phyloP scores from a whole-genome alignment of 768 basidiomycete genomes.

The Dioszegia aurantiaca region DNA sequence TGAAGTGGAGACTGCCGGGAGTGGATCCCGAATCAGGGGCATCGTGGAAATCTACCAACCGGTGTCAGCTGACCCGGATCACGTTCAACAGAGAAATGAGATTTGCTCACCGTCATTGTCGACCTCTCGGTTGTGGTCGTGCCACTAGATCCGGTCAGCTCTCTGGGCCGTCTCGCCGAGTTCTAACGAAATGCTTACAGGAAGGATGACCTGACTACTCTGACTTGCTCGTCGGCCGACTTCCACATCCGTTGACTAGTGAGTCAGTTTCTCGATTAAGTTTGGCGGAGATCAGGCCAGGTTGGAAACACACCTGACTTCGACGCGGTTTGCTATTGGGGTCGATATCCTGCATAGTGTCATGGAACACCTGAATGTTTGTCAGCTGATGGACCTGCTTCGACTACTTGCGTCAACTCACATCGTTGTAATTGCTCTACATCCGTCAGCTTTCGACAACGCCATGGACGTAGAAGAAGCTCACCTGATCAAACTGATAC shows the following conservation, averaged over 20 bases:
- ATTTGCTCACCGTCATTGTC: conserved; percentile 10
- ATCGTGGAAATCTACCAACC: conserved; percentile 14
- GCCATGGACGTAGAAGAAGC: neutral
- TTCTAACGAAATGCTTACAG: conserved; percentile 13
- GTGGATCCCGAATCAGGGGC: conserved; percentile 26
- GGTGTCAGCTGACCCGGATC: neutral
- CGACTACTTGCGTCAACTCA: neutral
- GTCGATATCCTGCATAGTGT: conserved; percentile 8
- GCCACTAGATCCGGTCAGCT: conserved; percentile 24
- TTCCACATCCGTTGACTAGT: conserved; percentile 24
- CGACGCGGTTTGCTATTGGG: conserved; percentile 7
- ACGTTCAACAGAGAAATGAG: neutral
- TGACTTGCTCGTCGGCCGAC: conserved; percentile 24
- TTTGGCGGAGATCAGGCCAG: neutral
- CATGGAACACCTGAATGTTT: neutral
- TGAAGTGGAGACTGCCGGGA: conserved; percentile 28
- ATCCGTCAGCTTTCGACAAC: neutral
- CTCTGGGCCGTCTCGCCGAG: neutral
- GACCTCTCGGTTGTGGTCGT: conserved; percentile 16
- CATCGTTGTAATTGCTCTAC: conserved; percentile 1
- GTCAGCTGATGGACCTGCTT: conserved; percentile 1
- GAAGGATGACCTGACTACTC: conserved; percentile 22
- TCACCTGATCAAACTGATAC: neutral
- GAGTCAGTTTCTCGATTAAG: neutral
- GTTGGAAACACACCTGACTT: conserved; percentile 6